Percentiles rank a stretch among this genome's conserved stretches.
phyloP scores from a whole-genome alignment of 345 rosid species.

The Eucalyptus marginata region DNA sequence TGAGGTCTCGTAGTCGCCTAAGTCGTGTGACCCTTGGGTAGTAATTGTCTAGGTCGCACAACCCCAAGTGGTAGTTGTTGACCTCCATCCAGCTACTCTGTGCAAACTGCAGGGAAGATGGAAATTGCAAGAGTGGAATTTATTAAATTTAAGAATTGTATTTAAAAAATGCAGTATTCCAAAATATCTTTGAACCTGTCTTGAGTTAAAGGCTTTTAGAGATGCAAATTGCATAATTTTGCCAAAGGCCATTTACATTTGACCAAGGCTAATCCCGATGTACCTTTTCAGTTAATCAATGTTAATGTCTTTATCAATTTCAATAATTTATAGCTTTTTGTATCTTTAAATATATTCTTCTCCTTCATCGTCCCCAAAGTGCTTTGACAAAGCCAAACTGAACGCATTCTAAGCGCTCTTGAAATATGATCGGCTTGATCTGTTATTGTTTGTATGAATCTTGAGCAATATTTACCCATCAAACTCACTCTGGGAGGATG shows the following conservation, averaged over 20 bases:
- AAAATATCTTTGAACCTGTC: too few relatives aligned
- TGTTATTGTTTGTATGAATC: neutral
- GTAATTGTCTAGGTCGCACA: neutral
- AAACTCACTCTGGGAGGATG: neutral
- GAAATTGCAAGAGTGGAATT: neutral
- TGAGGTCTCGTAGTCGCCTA: neutral
- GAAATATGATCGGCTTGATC: neutral
- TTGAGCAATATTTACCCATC: neutral
- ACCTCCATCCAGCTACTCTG: neutral
- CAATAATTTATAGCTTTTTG: neutral
- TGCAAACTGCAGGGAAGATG: neutral
- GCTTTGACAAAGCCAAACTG: neutral
- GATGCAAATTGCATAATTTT: neutral
- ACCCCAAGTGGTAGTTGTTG: neutral
- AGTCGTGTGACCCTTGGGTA: neutral
- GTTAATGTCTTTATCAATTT: neutral
- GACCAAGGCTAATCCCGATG: neutral
- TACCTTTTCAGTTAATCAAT: neutral
- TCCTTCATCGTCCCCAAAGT: neutral
- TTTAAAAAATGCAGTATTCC: too few relatives aligned
- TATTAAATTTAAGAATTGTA: neutral
- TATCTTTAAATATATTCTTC: neutral
- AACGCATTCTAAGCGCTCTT: neutral
- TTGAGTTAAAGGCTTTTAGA: neutral
- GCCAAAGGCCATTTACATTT: neutral